Base-by-base conservation (phyloP, 2,329 filamentous ascomycete species). In the Aureobasidium pullulans region DNA sequence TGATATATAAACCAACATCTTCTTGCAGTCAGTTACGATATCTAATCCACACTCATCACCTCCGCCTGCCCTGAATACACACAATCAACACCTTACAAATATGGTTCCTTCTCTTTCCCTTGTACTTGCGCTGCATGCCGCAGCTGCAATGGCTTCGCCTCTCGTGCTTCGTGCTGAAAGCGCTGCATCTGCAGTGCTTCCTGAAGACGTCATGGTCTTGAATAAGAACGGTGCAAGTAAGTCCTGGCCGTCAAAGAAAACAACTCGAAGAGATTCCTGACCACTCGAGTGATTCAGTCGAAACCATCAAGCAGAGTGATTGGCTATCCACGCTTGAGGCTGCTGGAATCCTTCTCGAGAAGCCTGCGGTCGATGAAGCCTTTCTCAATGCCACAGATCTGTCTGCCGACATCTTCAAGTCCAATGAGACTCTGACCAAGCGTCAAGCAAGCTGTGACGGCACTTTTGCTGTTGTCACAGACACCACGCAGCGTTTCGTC, bases 401-500 rank as follows among this genome's bases (percentile, higher is more conserved):
- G 7, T 34, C 29, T 15, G 16, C 3, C 10, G 6, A 11, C 2
- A 39, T 9, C 34, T 28, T 39, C 34, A 8, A 10, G 2, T 16
- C 29, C 16, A 36, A 36, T 3, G 29, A 7, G 2, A 29, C 32
- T 8, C 3, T 52, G 16, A 15, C 23, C 13, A 40, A 52, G 48
- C 48, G 48, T 39, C 29, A 40, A 32, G 34, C 34, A 34, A 52
- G 48, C 48, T 52, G 48, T 7, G 48, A 52, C 8, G 23, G 23
- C 13, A 37, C 32, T 11, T 28, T 23, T 11, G 29, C 34, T 1
- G 34, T 52, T 4, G 19, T 52, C 23, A 52, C 48, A 2, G 48
- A 52, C 32, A 40, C 48, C 2, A 52, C 48, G 4, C 48, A 52
- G 19, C 48, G 48, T 4, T 64, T 64, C 48, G 52, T 63, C 19